Evolutionary conservation across 2,329 filamentous ascomycete genomes (phyloP).

Genomic region (Madurella mycetomatis): DNA sequence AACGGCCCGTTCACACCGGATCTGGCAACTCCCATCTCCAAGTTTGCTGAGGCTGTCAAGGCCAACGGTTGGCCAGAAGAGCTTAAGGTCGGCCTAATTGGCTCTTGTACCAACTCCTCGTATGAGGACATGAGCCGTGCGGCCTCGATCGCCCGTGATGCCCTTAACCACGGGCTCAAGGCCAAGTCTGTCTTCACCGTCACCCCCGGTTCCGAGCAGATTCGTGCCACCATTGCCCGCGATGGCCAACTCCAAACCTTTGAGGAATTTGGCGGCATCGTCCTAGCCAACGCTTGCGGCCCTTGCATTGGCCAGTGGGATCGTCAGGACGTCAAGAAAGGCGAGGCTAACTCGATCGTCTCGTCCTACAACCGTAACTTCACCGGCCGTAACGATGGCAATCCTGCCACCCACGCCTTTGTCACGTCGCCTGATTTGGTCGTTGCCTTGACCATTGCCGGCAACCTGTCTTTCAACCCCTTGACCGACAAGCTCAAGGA

Average conservation of each 20-base stretch:
- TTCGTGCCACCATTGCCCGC: slow-evolving; percentile 84
- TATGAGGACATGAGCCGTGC: slow-evolving; percentile 90
- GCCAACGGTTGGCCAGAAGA: slow-evolving; percentile 95
- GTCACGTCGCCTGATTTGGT: slow-evolving; percentile 45
- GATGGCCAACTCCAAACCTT: slow-evolving; percentile 92
- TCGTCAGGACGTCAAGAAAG: slow-evolving; percentile 88
- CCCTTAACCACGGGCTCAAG: slow-evolving; percentile 88
- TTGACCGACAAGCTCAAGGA: slow-evolving; percentile 87
- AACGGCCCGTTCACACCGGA: slow-evolving; percentile 99
- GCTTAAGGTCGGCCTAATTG: slow-evolving; percentile 93
- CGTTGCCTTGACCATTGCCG: slow-evolving; percentile 39
- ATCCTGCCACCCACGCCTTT: slow-evolving; percentile 45
- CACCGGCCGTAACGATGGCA: slow-evolving; percentile 79
- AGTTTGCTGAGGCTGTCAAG: slow-evolving; percentile 92
- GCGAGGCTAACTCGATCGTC: slow-evolving; percentile 91
- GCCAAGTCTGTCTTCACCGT: slow-evolving; percentile 90
- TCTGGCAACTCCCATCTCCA: slow-evolving; percentile 94
- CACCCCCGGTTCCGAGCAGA: slow-evolving; percentile 95
- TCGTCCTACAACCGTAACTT: slow-evolving; percentile 99
- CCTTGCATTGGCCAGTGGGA: slow-evolving; percentile 96
- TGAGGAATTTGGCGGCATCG: slow-evolving; percentile 91
- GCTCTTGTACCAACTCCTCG: slow-evolving; percentile 92
- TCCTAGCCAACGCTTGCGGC: slow-evolving; percentile 92
- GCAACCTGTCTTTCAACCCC: slow-evolving; percentile 76
- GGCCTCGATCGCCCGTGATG: slow-evolving; percentile 86